Evolutionary conservation across 2,329 filamentous ascomycete species (phyloP).

Genomic region (Pyrenochaeta sp.): DNA sequence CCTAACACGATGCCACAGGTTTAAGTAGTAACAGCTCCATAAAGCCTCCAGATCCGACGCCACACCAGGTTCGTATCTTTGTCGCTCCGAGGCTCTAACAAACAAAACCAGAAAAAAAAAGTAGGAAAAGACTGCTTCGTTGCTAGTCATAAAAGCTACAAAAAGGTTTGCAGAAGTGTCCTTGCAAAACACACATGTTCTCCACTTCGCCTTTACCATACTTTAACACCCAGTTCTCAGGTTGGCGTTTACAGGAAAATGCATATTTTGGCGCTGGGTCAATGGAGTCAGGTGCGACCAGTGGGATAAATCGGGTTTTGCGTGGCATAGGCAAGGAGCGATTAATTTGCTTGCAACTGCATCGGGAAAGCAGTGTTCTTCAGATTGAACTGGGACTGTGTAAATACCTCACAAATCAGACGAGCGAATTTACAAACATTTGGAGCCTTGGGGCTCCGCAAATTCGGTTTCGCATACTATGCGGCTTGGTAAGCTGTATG

Average conservation of each 20-base stretch:
- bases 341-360: neutral
- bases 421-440: constrained; percentile 32
- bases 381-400: constrained; percentile 12
- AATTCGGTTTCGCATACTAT: neutral
- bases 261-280: neutral
- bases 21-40: neutral
- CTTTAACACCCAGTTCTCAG: constrained; percentile 10
- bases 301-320: constrained; percentile 1
- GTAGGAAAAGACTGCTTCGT: constrained; percentile 28
- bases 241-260: neutral
- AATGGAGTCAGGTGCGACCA: constrained; percentile 6
- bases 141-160: constrained; percentile 17
- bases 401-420: constrained; percentile 27
- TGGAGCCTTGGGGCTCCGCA: constrained; percentile 28
- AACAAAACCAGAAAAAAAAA: constrained; percentile 40
- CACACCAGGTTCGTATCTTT: constrained; percentile 25
- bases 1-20: constrained; percentile 12
- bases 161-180: constrained; percentile 16
- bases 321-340: neutral
- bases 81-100: constrained; percentile 23
- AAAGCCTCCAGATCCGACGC: constrained; percentile 13
- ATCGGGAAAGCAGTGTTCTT: constrained; percentile 2
- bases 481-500: too few species aligned
- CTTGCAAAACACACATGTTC: constrained; percentile 9
- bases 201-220: constrained; percentile 5